phyloP scores from a whole-genome alignment of 805 yeast genomes.

The fission yeast (Schizosaccharomyces pombe) region ASM294v3 CU329670.1:2084001-2084500 shows the following conservation, averaged over 20 bases:
- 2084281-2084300: neutral
- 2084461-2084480: neutral
- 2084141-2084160: neutral
- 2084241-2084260: neutral
- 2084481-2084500: neutral
- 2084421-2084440: slow-evolving; percentile 4
- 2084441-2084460: slow-evolving; percentile 6
- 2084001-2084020: neutral
- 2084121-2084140: neutral
- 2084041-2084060: neutral
- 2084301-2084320: neutral
- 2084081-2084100: neutral
- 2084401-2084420: slow-evolving; percentile 7
- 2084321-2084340: neutral
- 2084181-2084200: neutral
- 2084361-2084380: slow-evolving; percentile 5
- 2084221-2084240: neutral
- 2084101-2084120: neutral
- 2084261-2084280: neutral
- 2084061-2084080: neutral
- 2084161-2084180: neutral
- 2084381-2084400: slow-evolving; percentile 4
- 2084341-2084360: neutral
- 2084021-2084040: neutral
- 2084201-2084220: neutral